Base-by-base conservation (phyloP, 306 rosid species). In the Vigna hirtella region DNA sequence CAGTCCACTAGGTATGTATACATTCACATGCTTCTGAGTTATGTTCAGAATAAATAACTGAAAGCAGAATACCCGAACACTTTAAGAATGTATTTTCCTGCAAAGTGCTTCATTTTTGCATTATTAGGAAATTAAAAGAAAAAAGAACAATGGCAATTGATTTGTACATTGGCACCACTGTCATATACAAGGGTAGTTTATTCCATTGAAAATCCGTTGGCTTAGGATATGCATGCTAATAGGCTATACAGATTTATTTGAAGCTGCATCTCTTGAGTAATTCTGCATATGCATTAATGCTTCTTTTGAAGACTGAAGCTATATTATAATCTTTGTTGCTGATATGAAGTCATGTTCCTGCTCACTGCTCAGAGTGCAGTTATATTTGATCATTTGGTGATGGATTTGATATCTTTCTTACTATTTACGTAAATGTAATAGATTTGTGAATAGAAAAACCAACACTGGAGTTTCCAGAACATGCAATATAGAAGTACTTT, bases 1-100 rank as follows among this genome's bases (percentile, higher is more conserved):
- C 70, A 85, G 82, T 38, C 82, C 83, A 50, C 87, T 40, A 78
- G 96, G 97, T 92, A 83, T 58, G 81, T 40, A 38, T 40, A 30
- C 61, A 13, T 75, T 15, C 66, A 14, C 17, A 59, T 82, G 48
- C 51, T 79, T 80, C 53, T 68, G 24, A 71, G 53, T 74, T 73
- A 74, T 16, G 56, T 53, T 9, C 16, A n/a, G 57, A 68, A 59
- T 34, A 13, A 34, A 7, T 68, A 66, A 61, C 53, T 66, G 36
- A 38, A 77, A 18, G 51, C 47, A 13, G 18, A 61, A 69, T 50
- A 15, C 53, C 42, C 36, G 58, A 56, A 24, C 18, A 32, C 57
- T 3, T 11, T 45, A 1, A 45, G 50, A 45, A 45, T 45, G 50
- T 45, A 45, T 45, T 42, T 45, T 14, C 50, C 50, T 45, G 9